Evolutionary conservation across 139 green algal genomes (phyloP), one percentile per base, ranked within the genome.

Genomic region (Chlamydomonas schloesseri): DNA sequence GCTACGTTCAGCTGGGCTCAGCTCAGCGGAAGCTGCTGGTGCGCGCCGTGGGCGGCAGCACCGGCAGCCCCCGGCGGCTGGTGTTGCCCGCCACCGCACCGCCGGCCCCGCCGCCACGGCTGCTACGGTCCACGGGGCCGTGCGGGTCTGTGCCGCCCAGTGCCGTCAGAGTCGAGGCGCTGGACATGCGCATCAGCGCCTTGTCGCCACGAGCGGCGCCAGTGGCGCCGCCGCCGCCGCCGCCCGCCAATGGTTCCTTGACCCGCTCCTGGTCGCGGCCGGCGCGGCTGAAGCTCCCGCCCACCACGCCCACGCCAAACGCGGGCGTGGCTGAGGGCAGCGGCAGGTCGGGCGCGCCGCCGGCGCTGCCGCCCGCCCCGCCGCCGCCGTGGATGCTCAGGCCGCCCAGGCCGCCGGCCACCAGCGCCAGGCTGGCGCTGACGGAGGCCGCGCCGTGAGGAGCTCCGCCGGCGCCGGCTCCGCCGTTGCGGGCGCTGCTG

Each of bases 241-340:
- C 65, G n/a, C n/a, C 1, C 26, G 5, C 13, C n/a, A n/a, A n/a
- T n/a, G 13, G 26, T 2, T 11, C 47, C 74, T 28, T 36, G 1
- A 37, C 77, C 62, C 46, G 73, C 36, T 83, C 77, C 77, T 83
- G 77, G 62, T 83, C 77, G 11, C 77, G 77, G n/a, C 42, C 73
- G 26, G 3, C 20, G 26, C 62, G 37, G n/a, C 77, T 47, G 24
- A 62, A 17, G 77, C 62, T 36, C 29, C 37, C 62, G n/a, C 62
- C 31, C 34, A 14, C 14, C 50, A 31, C 42, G 42, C 8, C 6
- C 42, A 8, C 8, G 42, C 42, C 42, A 8, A 50, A 50, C 5
- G 42, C 42, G 42, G 42, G 42, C 42, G 42, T 50, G 42, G 42
- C 42, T 8, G 42, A 50, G 42, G 42, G 42, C 42, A 50, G 42